A percentile compares a stretch with the other conserved stretches of the same genome.
Evolutionary conservation across 768 basidiomycete species (phyloP).

Genomic region (Chlorophyllum brunneum): DNA sequence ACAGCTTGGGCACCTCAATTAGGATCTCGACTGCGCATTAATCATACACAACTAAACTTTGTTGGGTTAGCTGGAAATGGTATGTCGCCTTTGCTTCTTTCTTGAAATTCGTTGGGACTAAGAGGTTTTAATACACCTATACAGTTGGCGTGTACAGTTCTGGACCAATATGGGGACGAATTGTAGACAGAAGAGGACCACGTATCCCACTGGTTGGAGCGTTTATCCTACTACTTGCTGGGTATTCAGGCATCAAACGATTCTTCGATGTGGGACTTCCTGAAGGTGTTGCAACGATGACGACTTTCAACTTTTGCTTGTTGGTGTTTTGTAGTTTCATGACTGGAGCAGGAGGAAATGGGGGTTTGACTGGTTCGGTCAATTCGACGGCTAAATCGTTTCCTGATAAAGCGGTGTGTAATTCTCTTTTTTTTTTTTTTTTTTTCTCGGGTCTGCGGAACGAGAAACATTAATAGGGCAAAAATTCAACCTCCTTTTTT

Average conservation of each 20-base stretch:
- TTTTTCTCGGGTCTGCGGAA: conserved; percentile 4
- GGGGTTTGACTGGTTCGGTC: conserved; percentile 63
- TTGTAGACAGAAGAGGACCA: conserved; percentile 74
- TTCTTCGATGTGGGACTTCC: conserved; percentile 59
- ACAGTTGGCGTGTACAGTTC: conserved; percentile 73
- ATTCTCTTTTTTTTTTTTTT: background rate
- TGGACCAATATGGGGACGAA: conserved; percentile 76
- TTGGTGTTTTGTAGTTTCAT: conserved; percentile 64
- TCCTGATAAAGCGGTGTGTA: conserved; percentile 60
- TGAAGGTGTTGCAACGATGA: conserved; percentile 28
- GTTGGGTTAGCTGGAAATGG: conserved; percentile 79
- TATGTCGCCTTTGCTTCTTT: conserved; percentile 28
- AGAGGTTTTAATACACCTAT: background rate
- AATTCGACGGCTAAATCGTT: conserved; percentile 86
- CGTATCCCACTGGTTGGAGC: conserved; percentile 58
- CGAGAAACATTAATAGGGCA: background rate
- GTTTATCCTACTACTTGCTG: conserved; percentile 56
- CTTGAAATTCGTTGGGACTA: background rate
- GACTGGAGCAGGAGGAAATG: conserved; percentile 77
- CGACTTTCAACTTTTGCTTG: conserved; percentile 38
- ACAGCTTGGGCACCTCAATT: conserved; percentile 86
- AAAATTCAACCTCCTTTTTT: too few species aligned
- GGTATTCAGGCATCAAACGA: conserved; percentile 71
- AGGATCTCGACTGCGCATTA: conserved; percentile 66
- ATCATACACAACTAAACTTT: conserved; percentile 79